Evolutionary conservation across 441 rosid species (phyloP).

Genomic region (California macrophylla): DNA sequence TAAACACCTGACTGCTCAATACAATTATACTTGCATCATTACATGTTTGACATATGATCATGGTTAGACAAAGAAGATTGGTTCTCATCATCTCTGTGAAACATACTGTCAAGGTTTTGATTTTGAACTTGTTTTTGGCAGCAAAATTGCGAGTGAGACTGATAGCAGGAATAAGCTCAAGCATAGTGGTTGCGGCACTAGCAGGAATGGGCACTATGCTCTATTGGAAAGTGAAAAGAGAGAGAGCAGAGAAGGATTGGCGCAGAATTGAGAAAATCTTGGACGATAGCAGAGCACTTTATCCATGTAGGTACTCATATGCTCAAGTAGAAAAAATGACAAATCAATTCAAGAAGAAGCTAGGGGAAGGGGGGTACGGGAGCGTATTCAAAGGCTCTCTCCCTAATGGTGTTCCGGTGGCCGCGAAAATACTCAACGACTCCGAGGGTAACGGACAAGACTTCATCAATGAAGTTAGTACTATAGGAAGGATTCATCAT

Average conservation of each 20-base stretch:
- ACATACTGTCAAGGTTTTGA: too few species aligned
- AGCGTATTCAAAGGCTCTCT: conserved; percentile 20
- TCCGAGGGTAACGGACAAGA: conserved; percentile 1
- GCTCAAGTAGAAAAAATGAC: conserved; percentile 19
- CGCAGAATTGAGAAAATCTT: conserved; percentile 15
- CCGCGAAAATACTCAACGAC: conserved; percentile 11
- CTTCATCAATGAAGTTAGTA: not conserved
- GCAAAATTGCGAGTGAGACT: not conserved
- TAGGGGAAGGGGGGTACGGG: conserved; percentile 20
- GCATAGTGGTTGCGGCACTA: not conserved
- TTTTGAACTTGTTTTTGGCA: not conserved
- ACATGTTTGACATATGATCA: too few species aligned
- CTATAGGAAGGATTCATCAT: not conserved
- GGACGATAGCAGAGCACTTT: conserved; percentile 9
- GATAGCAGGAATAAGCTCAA: not conserved
- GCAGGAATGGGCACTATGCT: not conserved
- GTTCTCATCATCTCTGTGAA: too few species aligned
- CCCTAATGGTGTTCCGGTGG: conserved; percentile 12
- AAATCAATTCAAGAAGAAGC: conserved; percentile 14
- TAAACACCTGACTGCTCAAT: too few species aligned
- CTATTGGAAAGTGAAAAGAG: not conserved
- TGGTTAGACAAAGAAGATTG: too few species aligned
- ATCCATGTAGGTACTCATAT: conserved; percentile 17
- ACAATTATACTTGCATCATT: too few species aligned
- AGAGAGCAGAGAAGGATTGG: not conserved